A percentile compares a stretch with the other conserved stretches of the same genome.
These are phyloP conservation scores for Oryza brachyantha DNA, from an alignment of 176 grass and related monocot species.

Conservation along the genomic window DNA sequence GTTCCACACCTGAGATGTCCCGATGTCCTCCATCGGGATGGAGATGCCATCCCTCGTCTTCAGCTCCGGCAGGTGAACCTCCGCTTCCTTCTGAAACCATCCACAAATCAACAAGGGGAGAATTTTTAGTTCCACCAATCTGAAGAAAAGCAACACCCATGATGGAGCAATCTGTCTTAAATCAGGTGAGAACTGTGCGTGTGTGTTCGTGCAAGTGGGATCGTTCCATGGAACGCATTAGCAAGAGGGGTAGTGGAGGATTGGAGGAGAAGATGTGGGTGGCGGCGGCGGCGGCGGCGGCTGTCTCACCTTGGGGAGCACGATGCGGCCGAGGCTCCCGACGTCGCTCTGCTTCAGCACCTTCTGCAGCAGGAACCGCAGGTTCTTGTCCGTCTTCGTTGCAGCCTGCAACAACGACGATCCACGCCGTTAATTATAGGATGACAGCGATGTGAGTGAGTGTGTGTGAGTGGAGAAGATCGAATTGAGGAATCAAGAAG, in stretches of 20 bases:
- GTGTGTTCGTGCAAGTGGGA: conserved; percentile 1
- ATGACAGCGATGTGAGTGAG: conserved; percentile 46
- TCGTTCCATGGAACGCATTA: neutral
- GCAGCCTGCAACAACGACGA: conserved; percentile 34
- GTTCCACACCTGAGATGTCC: conserved; percentile 78
- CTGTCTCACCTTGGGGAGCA: conserved; percentile 91
- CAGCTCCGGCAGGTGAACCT: conserved; percentile 82
- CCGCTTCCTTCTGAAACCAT: conserved; percentile 91
- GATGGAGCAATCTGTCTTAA: neutral
- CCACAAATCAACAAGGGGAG: conserved; percentile 16
- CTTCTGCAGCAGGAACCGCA: conserved; percentile 89
- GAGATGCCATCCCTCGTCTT: conserved; percentile 78
- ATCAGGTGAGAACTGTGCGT: neutral
- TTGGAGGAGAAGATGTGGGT: neutral
- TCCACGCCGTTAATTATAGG: neutral
- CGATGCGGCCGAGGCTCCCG: conserved; percentile 78
- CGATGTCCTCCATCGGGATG: conserved; percentile 91
- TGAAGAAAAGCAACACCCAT: too few relatives aligned
- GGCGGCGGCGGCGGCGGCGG: too few relatives aligned
- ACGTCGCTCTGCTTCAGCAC: conserved; percentile 99
- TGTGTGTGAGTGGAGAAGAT: neutral
- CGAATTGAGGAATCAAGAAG: neutral
- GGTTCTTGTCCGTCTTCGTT: conserved; percentile 67
- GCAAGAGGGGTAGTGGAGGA: conserved; percentile 24
- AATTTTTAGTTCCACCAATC: conserved; percentile 6